Evolutionary conservation across 2,329 filamentous ascomycete genomes (phyloP), one percentile per base, ranked within the genome.

Genomic region (Paecilomyces niveus): DNA sequence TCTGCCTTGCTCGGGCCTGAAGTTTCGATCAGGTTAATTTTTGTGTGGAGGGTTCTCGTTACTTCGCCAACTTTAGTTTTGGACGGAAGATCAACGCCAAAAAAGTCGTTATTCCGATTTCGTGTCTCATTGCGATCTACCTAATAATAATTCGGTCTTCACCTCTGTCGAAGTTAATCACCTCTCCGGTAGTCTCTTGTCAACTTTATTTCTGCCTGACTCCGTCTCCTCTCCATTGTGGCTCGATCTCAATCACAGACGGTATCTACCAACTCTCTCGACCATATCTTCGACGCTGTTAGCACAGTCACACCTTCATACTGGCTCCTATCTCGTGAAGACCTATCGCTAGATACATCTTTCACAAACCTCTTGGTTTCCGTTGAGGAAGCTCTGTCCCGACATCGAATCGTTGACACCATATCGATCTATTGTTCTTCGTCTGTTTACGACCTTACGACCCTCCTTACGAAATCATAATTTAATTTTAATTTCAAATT

Each of bases 401-500:
- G 18, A 58, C 21, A 50, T 22, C 50, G 21, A 59, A 59, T 22
- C 54, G 45, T 67, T 63, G 67, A 69, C 39, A 45, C n/a, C 67
- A 62, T 61, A 49, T 64, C 33, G 58, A 49, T 52, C 63, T 57
- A 58, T 56, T 57, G 31, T 39, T 54, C 54, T 59, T 59, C 57
- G 58, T 63, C 58, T 61, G 59, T 59, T 57, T 57, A 57, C 51
- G 39, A 39, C 33, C 59, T 63, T 56, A 45, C 57, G 59, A 56
- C 22, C 53, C 59, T 59, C 53, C 65, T 57, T 58, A 33, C 54
- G 33, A 15, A 39, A 52, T 55, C 33, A 58, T 64, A 61, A 61
- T 61, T 62, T 69, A 67, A 69, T 67, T 58, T 63, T 54, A 68
- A 65, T 66, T 74, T 72, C 22, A 22, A 22, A 22, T 67, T 67